Evolutionary conservation across 306 rosid species (phyloP), one percentile per base, ranked within the genome.

Genomic region (Fragaria iinumae): DNA sequence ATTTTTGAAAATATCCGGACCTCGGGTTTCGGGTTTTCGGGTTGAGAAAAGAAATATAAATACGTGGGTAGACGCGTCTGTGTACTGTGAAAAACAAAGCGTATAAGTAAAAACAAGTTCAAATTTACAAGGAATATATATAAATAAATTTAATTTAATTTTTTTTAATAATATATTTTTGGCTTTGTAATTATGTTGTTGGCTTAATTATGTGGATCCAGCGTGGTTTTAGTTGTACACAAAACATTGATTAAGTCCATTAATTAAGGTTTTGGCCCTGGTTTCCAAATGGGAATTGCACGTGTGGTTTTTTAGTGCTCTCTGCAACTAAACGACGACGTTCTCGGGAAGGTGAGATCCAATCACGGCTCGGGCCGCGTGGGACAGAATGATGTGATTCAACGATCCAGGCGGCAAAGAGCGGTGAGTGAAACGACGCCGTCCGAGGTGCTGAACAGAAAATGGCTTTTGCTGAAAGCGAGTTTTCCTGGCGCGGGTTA

Each of bases 11-110:
- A 77, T 2, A 21, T 47, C 60, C 8, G 34, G 70, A 13, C 57
- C 41, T 88, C 69, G 86, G 80, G 50, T 79, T 77, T 82, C 75
- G 82, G 81, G 79, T 69, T 79, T 77, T 80, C 75, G 82, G 81
- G 79, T 74, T 34, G 16, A 6, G 69, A 38, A 55, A 71, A 68
- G 78, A 74, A 77, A 38, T 21, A 43, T 16, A 43, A 65, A 56
- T 71, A 76, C 45, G 41, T 66, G 75, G 87, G 85, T 83, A 77
- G 79, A 81, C 76, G 83, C 79, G 72, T 52, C 44, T 59, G 34
- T 89, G 93, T 89, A 86, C 80, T 70, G 81, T 66, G 81, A 79
- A 65, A 25, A 86, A 83, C 74, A 64, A 81, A 84, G 72, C 66
- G 84, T 80, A 77, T 74, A 52, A 49, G 62, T 63, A 62, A 49